These are phyloP conservation scores for Pythium coloratum DNA, from an alignment of 352 stramenopile species.

Conservation along the genomic window DNA sequence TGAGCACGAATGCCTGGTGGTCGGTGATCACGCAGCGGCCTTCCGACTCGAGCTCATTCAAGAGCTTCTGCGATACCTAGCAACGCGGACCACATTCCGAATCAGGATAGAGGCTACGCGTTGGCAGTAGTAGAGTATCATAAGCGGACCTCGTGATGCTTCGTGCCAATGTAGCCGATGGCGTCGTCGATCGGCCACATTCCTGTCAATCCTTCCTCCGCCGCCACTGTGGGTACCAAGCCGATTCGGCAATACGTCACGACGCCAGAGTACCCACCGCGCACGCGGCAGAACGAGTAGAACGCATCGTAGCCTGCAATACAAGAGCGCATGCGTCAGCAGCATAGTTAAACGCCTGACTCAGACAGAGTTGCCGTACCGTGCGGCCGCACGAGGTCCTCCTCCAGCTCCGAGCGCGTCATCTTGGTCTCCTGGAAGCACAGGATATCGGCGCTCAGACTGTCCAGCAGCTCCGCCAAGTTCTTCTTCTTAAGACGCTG, in stretches of 20 bases:
- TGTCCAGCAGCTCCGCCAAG: constrained; percentile 51
- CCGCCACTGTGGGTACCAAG: constrained; percentile 48
- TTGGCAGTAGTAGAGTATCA: not conserved
- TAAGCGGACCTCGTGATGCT: constrained; percentile 47
- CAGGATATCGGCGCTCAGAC: constrained; percentile 65
- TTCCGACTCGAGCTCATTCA: constrained; percentile 74
- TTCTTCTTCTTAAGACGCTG: constrained; percentile 49
- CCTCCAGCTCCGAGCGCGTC: constrained; percentile 77
- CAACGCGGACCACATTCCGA: no score
- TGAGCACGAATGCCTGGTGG: constrained; percentile 83
- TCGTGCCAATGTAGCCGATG: constrained; percentile 52
- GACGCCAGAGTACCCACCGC: constrained; percentile 78
- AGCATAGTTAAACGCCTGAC: no score
- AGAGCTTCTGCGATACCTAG: constrained; percentile 51
- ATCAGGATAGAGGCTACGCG: no score
- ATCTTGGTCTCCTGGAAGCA: constrained; percentile 89
- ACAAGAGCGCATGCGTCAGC: not conserved
- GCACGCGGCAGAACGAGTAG: constrained; percentile 73
- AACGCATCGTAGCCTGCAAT: constrained; percentile 75
- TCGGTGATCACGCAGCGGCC: constrained; percentile 87
- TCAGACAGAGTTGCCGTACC: no score
- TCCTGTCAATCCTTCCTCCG: constrained; percentile 75
- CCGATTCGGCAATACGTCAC: constrained; percentile 63
- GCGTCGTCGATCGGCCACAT: constrained; percentile 53
- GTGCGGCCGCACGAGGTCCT: constrained; percentile 66